These are phyloP conservation scores for Fonsecaea pugnacius DNA, from an alignment of 2,329 filamentous ascomycete genomes.

Conservation along the genomic window DNA sequence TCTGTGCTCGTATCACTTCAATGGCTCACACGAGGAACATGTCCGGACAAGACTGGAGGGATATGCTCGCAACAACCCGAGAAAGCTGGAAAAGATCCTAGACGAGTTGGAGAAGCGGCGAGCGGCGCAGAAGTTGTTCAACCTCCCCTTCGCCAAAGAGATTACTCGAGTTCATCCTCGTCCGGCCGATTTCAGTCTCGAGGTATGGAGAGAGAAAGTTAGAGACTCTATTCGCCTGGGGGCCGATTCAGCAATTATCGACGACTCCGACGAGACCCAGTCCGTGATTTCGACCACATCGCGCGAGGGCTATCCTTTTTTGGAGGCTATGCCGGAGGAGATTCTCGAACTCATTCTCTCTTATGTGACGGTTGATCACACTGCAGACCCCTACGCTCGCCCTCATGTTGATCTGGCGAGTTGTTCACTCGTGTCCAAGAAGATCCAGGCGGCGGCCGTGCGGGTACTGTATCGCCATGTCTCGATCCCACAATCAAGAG, in stretches of 20 bases:
- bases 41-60: slow-evolving; percentile 31
- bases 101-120: slow-evolving; percentile 35
- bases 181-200: slow-evolving; percentile 32
- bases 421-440: slow-evolving; percentile 74
- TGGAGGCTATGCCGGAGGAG: slow-evolving; percentile 38
- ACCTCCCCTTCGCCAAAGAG: slow-evolving; percentile 32
- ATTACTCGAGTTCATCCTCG: slow-evolving; percentile 29
- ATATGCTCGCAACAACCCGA: slow-evolving; percentile 34
- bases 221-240: slow-evolving; percentile 27
- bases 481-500: slow-evolving; percentile 79
- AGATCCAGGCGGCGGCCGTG: slow-evolving; percentile 72
- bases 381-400: slow-evolving; percentile 72
- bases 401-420: slow-evolving; percentile 80
- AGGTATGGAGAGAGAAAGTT: slow-evolving; percentile 35
- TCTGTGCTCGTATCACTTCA: slow-evolving; percentile 33
- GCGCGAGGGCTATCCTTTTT: slow-evolving; percentile 8
- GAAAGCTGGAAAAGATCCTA: slow-evolving; percentile 36
- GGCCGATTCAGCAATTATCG: slow-evolving; percentile 25
- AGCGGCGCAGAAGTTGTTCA: slow-evolving; percentile 34
- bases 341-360: slow-evolving; percentile 72
- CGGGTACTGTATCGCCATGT: slow-evolving; percentile 77
- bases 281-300: slow-evolving; percentile 6
- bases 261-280: slow-evolving; percentile 30
- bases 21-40: slow-evolving; percentile 34
- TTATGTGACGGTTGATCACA: slow-evolving; percentile 73